These are phyloP conservation scores for Colletotrichum sublineola DNA, from an alignment of 2,329 filamentous ascomycete species.

Conservation along the genomic window DNA sequence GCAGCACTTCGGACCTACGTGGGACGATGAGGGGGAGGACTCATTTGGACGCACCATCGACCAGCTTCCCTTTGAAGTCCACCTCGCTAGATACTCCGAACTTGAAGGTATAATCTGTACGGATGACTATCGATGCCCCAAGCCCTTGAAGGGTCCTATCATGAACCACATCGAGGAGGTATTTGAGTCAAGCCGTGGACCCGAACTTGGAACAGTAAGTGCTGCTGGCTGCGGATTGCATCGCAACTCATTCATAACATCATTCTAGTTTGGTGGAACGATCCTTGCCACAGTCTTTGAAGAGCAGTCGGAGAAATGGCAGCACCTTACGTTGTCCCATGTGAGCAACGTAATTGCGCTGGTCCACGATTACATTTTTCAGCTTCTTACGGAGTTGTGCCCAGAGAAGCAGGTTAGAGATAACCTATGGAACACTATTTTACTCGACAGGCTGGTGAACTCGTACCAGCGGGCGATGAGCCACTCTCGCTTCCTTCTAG, in stretches of 20 bases:
- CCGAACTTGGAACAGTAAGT: conserved; percentile 65
- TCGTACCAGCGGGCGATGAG: conserved; percentile 63
- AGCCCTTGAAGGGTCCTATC: conserved; percentile 51
- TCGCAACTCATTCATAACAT: not conserved
- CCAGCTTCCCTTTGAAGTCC: conserved; percentile 29
- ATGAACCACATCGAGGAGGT: conserved; percentile 44
- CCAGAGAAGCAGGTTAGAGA: conserved; percentile 57
- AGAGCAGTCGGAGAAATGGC: conserved; percentile 68
- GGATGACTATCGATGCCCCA: conserved; percentile 44
- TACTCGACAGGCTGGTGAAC: conserved; percentile 60
- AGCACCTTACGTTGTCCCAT: conserved; percentile 60
- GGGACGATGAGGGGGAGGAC: conserved; percentile 36
- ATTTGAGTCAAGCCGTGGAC: conserved; percentile 62
- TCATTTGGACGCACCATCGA: conserved; percentile 1
- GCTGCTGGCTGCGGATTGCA: not conserved
- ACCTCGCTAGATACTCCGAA: conserved; percentile 41
- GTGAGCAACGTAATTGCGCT: conserved; percentile 63
- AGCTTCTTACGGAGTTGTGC: conserved; percentile 58
- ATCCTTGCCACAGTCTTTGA: conserved; percentile 63
- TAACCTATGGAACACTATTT: conserved; percentile 56
- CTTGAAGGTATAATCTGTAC: conserved; percentile 48
- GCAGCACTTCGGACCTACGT: conserved; percentile 24
- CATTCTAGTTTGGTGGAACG: conserved; percentile 51
- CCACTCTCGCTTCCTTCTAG: conserved; percentile 64
- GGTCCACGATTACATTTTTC: conserved; percentile 66